Conservation (phyloP, 2,329 filamentous ascomycete species). For the Colletotrichum filicis region DNA sequence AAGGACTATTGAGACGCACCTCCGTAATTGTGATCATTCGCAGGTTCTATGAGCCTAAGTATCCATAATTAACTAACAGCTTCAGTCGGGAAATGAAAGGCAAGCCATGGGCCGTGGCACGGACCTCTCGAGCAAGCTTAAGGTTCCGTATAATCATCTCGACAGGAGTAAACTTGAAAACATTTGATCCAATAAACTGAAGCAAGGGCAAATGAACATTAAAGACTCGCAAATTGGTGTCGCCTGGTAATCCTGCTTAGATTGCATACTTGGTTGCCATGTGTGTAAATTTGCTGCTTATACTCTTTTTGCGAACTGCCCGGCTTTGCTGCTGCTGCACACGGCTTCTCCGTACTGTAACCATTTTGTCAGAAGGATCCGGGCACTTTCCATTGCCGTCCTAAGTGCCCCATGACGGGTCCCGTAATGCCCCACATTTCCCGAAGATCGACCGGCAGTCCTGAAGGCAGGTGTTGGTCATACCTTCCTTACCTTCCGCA, state of each 20-base stretch:
- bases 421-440: neutral
- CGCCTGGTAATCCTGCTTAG: neutral
- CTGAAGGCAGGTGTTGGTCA: neutral
- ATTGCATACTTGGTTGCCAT: neutral
- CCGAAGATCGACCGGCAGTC: constrained; percentile 4
- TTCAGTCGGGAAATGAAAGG: neutral
- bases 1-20: too few species aligned
- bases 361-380: too few species aligned
- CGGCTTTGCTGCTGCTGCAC: too few species aligned
- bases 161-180: neutral
- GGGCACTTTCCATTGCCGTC: neutral
- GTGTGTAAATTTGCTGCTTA: neutral
- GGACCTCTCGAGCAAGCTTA: neutral
- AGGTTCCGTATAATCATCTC: neutral
- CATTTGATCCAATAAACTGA: neutral
- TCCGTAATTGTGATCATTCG: neutral
- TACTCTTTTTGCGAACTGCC: neutral
- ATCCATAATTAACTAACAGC: neutral
- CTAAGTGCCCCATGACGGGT: neutral
- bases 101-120: neutral
- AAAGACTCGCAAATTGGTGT: neutral
- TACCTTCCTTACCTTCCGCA: too few species aligned
- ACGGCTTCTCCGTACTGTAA: too few species aligned
- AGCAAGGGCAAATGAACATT: neutral
- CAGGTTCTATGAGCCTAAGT: neutral